Base-by-base conservation (phyloP, 106 monocot genomes). In the Amphibolis antarctica region DNA sequence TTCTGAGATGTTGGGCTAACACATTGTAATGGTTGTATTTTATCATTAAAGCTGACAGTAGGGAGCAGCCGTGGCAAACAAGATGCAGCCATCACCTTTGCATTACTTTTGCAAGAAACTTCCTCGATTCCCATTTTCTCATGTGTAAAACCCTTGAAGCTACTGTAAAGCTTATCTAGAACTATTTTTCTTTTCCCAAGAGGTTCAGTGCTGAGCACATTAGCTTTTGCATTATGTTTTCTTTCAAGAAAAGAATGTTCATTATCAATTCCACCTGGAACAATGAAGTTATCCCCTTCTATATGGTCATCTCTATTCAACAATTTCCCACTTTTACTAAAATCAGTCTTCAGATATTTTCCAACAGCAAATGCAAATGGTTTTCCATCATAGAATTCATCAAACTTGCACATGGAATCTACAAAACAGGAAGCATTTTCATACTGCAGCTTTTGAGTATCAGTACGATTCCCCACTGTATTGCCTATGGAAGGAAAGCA, bases 1-100 rank as follows among this genome's bases (percentile, higher is more conserved):
- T 71, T 79, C 45, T 74, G 83, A 46, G 65, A 53, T 29, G 26
- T 54, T 30, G 73, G 53, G 53, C 66, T 76, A 26, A 28, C 65
- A 47, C 13, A 68, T 66, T 30, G 69, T 42, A 71, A 46, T 22
- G 62, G 74, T n/a, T 71, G 75, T 46, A 75, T 71, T 51, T 85
- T 96, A 23, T 89, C 89, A 67, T 82, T 96, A 55, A 96, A 86
- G 66, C 86, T 89, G 45, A 84, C 23, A 28, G 84, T 76, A 42
- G 84, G 76, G 60, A 71, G 65, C 51, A 89, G 67, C 3, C 68
- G 55, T 11, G 74, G 70, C 23, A 82, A 45, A 43, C 75, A 66
- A 57, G 76, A 79, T 46, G 80, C 76, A 23, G 65, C 67, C 28
- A 63, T 62, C 23, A 63, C 74, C 64, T 75, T 81, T 48, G 78